Conservation (phyloP, 768 basidiomycete genomes). For the Leccinum ochraceum region DNA sequence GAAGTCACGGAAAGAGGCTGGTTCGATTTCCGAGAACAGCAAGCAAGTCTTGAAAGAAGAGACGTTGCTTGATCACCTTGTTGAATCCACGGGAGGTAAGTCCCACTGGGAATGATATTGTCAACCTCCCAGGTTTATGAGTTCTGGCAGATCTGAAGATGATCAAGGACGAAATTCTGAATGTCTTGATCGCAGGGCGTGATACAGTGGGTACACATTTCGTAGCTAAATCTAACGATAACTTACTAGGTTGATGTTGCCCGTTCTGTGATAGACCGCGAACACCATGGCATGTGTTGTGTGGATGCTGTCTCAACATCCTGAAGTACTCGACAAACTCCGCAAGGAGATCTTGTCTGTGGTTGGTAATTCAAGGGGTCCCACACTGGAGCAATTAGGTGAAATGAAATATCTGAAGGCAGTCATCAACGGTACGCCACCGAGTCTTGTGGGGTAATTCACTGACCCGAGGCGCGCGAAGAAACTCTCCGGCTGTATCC, state of each 20-base stretch:
- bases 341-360: conserved; percentile 32
- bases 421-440: conserved; percentile 35
- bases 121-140: not conserved
- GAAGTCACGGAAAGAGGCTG: conserved; percentile 24
- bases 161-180: not conserved
- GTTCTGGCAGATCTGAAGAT: not conserved
- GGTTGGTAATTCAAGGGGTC: conserved; percentile 29
- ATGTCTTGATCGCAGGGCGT: not conserved
- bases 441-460: not conserved
- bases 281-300: conserved; percentile 31
- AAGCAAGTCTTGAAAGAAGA: not conserved
- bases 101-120: not conserved
- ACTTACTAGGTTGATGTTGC: not conserved
- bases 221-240: not conserved
- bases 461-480: conserved; percentile 11
- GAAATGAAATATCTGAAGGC: conserved; percentile 44
- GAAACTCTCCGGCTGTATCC: conserved; percentile 35
- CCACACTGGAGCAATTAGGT: conserved; percentile 33
- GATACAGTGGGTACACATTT: not conserved
- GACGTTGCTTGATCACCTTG: not conserved
- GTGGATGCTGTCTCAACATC: conserved; percentile 33
- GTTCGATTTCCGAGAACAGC: conserved; percentile 18
- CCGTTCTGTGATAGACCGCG: conserved; percentile 26
- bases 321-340: conserved; percentile 30
- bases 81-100: not conserved